A percentile compares a stretch with the other conserved stretches of the same genome.
Evolutionary conservation across 1,139 yeast species (phyloP).

Genomic region (Pichia sp.): DNA sequence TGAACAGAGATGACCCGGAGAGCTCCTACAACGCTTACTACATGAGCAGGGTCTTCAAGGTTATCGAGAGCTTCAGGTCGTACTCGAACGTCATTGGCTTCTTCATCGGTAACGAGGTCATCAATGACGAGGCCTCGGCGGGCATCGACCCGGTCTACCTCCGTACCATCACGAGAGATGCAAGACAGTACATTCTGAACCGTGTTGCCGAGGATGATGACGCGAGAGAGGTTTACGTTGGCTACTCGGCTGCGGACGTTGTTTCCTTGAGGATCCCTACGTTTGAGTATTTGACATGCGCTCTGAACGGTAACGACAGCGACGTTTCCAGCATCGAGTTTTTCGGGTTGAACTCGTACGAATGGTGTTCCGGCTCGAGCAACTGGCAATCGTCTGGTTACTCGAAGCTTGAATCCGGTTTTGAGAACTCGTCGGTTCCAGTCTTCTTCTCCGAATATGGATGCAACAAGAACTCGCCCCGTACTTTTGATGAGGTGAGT

Average conservation of each 20-base stretch:
- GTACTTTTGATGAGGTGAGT: slow-evolving; percentile 69
- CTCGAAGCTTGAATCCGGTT: slow-evolving; percentile 67
- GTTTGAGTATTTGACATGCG: slow-evolving; percentile 79
- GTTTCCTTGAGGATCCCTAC: slow-evolving; percentile 67
- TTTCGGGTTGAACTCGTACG: slow-evolving; percentile 92
- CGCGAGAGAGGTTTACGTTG: slow-evolving; percentile 76
- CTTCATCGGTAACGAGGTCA: slow-evolving; percentile 91
- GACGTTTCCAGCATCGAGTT: slow-evolving; percentile 59
- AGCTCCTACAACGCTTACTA: slow-evolving; percentile 67
- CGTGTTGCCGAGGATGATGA: slow-evolving; percentile 38
- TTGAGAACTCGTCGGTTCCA: slow-evolving; percentile 66
- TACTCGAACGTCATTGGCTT: slow-evolving; percentile 89
- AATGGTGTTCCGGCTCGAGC: slow-evolving; percentile 91
- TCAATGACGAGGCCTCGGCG: slow-evolving; percentile 79
- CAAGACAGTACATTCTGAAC: slow-evolving; percentile 60
- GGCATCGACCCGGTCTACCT: slow-evolving; percentile 62
- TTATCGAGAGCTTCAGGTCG: slow-evolving; percentile 75
- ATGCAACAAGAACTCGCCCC: slow-evolving; percentile 58
- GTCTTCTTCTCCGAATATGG: slow-evolving; percentile 91
- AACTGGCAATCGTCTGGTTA: slow-evolving; percentile 82
- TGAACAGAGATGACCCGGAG: slow-evolving; percentile 90
- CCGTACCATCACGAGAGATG: slow-evolving; percentile 78
- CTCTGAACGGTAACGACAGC: slow-evolving; percentile 49
- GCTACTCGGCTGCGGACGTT: slow-evolving; percentile 96
- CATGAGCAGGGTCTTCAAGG: slow-evolving; percentile 70